Percentiles rank a stretch among this genome's conserved stretches.
These are phyloP conservation scores for Cyberlindnera meyerae DNA, from an alignment of 805 yeast genomes.

Conservation along the genomic window DNA sequence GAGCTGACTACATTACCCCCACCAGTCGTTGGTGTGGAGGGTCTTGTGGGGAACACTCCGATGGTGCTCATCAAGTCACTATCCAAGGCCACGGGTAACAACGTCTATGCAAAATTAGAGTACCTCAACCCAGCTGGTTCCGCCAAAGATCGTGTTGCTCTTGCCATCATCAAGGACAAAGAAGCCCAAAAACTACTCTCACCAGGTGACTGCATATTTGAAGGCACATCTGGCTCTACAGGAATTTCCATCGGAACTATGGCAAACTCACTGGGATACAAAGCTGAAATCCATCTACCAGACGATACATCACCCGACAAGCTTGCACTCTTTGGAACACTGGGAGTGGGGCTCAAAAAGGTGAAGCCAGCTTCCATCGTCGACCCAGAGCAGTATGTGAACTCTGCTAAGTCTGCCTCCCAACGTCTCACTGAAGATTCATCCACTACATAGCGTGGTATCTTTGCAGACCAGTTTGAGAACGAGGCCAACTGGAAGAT, in stretches of 20 bases:
- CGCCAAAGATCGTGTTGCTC: conserved; percentile 91
- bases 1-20: conserved; percentile 25
- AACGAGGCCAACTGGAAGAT: conserved; percentile 85
- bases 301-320: conserved; percentile 90
- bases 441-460: conserved; percentile 45
- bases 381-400: conserved; percentile 89
- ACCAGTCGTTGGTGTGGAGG: conserved; percentile 55
- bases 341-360: conserved; percentile 79
- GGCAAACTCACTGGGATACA: conserved; percentile 85
- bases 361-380: conserved; percentile 95
- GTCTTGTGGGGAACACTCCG: conserved; percentile 89
- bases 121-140: conserved; percentile 89
- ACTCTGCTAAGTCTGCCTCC: conserved; percentile 72
- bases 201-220: conserved; percentile 72
- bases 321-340: conserved; percentile 57
- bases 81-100: conserved; percentile 69
- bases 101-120: conserved; percentile 83
- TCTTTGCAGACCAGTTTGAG: conserved; percentile 95
- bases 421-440: conserved; percentile 36
- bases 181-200: conserved; percentile 53
- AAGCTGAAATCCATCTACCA: conserved; percentile 89
- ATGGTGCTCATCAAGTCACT: conserved; percentile 68
- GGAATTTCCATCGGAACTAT: conserved; percentile 91
- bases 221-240: conserved; percentile 96
- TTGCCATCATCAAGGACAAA: conserved; percentile 70